Evolutionary conservation across 257 asterid species (phyloP), one percentile per base, ranked within the genome.

Genomic region (Paraleonurus japonicus): DNA sequence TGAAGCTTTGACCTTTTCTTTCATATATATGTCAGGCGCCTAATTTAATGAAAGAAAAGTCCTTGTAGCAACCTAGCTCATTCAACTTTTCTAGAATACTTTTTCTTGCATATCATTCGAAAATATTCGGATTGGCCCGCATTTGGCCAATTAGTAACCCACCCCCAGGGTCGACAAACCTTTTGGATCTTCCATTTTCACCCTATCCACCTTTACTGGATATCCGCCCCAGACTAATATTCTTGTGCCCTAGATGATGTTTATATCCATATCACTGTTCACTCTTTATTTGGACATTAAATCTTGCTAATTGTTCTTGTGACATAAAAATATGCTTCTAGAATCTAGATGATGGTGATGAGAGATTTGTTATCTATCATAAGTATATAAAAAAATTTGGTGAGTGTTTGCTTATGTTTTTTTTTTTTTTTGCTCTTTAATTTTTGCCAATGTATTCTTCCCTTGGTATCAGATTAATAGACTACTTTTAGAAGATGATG

Each of bases 401-500:
- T 19, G 5, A 13, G 53, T 45, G 67, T 27, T 68, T 68, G n/a
- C 69, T 60, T 26, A 35, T 27, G 39, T 8, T 13, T 24, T 33
- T 48, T 65, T 23, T 45, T 64, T 62, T 4, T 7, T 55, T 50
- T 63, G 61, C 51, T 65, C 55, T 16, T 59, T 39, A 60, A 68
- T 32, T 51, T 60, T 5, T 61, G 23, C 54, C 30, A 27, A 67
- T 80, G 41, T 43, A 28, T 70, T 81, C 50, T 45, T 61, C 73
- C 65, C 71, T 53, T 73, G 70, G 45, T 75, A 72, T 75, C 84
- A 94, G 99, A 91, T 94, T 67, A 94, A 94, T 75, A 83, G 92
- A 65, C 81, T 94, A 77, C 96, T 94, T 76, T 70, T 94, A 87
- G 96, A 94, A 79, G 97, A 88, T 71, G 97, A 91, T 58, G 72